Evolutionary conservation across 2,329 filamentous ascomycete species (phyloP).

Genomic region (Apiospora marii): DNA sequence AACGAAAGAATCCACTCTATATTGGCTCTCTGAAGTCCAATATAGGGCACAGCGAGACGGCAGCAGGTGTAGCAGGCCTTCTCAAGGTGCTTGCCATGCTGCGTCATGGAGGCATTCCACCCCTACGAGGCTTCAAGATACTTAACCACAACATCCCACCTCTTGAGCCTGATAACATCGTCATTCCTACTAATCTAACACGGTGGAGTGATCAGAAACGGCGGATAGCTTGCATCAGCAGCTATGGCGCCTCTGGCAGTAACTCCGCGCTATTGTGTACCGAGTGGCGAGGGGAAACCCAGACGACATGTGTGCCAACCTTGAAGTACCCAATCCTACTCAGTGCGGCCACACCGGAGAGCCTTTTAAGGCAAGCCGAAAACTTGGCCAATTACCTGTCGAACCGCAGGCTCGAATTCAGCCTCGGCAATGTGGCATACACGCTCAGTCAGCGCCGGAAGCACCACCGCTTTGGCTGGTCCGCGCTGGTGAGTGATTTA

Average conservation of each 20-base stretch:
- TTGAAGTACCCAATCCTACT: background rate
- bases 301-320: accelerated
- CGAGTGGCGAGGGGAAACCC: background rate
- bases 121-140: conserved; percentile 33
- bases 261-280: conserved; percentile 40
- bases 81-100: conserved; percentile 40
- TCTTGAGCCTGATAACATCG: background rate
- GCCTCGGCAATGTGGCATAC: conserved; percentile 10
- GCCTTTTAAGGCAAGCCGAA: background rate
- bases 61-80: conserved; percentile 38
- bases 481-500: background rate
- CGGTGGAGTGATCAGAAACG: background rate
- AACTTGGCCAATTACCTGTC: background rate
- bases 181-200: background rate
- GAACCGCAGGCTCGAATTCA: accelerated
- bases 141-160: conserved; percentile 38
- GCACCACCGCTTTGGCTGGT: conserved; percentile 5
- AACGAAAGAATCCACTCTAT: conserved; percentile 38
- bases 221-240: conserved; percentile 38
- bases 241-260: conserved; percentile 47
- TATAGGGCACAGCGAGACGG: conserved; percentile 38
- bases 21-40: conserved; percentile 38
- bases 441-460: conserved; percentile 18
- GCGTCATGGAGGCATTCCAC: conserved; percentile 32
- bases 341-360: conserved; percentile 16